Conservation (phyloP, 345 rosid genomes). For the Corchorus capsularis region DNA sequence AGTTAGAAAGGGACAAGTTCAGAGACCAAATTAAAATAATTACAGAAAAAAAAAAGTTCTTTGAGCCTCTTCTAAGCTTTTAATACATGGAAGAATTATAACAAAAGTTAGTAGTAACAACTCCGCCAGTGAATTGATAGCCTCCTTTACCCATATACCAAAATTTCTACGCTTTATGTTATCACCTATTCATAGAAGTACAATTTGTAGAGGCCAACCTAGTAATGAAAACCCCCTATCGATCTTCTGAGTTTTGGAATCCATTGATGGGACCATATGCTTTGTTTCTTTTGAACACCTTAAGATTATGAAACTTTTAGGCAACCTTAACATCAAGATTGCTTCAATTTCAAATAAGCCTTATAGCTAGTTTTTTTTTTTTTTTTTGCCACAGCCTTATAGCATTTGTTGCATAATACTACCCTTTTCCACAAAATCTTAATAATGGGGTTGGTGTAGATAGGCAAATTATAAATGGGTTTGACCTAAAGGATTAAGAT, state of each 20-base stretch:
- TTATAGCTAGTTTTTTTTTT: not conserved
- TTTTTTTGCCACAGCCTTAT: too few species aligned
- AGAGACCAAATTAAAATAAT: not conserved
- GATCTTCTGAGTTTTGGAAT: not conserved
- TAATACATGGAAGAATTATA: not conserved
- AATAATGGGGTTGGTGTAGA: not conserved
- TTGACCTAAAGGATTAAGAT: not conserved
- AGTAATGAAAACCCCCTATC: not conserved
- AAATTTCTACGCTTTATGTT: not conserved
- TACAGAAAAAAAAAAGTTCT: too few species aligned
- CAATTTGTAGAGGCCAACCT: not conserved
- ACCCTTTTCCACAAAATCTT: not conserved
- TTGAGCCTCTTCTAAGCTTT: not conserved
- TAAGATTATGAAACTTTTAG: not conserved
- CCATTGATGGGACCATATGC: not conserved
- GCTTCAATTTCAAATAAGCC: too few species aligned
- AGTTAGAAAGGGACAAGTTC: constrained; percentile 26
- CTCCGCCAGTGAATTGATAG: too few species aligned
- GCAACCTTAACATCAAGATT: not conserved
- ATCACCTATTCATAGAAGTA: not conserved
- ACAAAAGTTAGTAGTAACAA: not conserved
- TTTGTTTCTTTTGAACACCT: not conserved
- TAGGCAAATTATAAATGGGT: not conserved
- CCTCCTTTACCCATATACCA: not conserved
- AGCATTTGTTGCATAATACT: not conserved